Base-by-base conservation (phyloP, 805 yeast genomes). In the Candida khao-thaluensis region DNA sequence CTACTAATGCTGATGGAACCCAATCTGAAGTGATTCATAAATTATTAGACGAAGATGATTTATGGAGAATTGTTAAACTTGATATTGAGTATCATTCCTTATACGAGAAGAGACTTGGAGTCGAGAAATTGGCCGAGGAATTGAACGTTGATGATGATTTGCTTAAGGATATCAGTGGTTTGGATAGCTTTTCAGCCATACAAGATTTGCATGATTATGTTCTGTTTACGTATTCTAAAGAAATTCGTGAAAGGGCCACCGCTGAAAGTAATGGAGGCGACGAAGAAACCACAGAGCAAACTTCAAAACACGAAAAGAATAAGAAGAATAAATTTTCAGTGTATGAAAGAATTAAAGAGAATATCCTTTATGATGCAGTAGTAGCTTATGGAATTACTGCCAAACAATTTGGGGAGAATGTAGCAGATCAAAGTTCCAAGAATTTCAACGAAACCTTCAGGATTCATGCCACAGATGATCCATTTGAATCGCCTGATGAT, bases 11-110 rank as follows among this genome's bases (percentile, higher is more conserved):
- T 11, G 73, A 70, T 27, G 71, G 77, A 4, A 38, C 48, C 5
- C 38, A 49, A 12, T 46, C 50, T n/a, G 52, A 52, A 43, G 56
- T 56, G 16, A 77, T 76, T 9, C 76, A 69, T 47, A 76, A 74
- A 46, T 59, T 81, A 34, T 64, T 85, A 40, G 76, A 71, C 39
- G 95, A 85, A 62, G 90, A 87, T 62, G 97, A 90, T 57, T 68
- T 93, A 44, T 93, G 99, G 99, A 77, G 90, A 55, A 82, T 91
- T 47, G 81, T 88, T 10, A 85, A 79, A 47, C 71, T 89, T 38
- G 98, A 91, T 59, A 73, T 89, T 48, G 96, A 88, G 50, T 93
- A 80, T 59, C 96, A 89, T 58, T 82, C 95, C 12, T 65, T 91
- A 21, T 69, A 84, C 42, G 87, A 84, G 45, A 90, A 88, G 66